Evolutionary conservation across 495 filamentous ascomycete species (phyloP).

Genomic region (Pseudoneurospora amorphoporcata): DNA sequence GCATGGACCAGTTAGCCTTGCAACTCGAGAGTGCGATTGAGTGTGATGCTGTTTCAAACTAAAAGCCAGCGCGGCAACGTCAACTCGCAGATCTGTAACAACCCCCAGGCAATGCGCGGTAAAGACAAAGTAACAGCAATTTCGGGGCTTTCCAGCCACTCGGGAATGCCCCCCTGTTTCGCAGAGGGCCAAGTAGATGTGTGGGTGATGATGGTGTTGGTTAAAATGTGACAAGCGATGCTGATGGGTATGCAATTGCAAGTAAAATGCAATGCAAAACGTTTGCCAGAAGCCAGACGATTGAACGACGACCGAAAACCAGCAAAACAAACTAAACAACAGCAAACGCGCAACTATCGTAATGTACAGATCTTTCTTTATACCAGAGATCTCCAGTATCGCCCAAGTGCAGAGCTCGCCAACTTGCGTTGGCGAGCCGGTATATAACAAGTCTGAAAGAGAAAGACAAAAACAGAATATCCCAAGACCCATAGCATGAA

Average conservation of each 20-base stretch:
- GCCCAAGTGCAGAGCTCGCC: constrained; percentile 24
- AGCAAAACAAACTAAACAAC: constrained; percentile 29
- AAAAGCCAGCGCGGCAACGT: constrained; percentile 16
- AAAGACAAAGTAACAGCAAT: not conserved
- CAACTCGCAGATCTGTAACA: constrained; percentile 20
- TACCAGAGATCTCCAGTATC: constrained; percentile 26
- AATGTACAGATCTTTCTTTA: constrained; percentile 34
- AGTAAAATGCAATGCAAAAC: constrained; percentile 19
- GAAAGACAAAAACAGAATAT: constrained; percentile 18
- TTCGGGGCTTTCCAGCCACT: not conserved
- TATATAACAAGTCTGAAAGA: constrained; percentile 32
- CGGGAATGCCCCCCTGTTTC: constrained; percentile 8
- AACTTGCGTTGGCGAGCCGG: constrained; percentile 28
- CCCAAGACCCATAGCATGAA: constrained; percentile 11
- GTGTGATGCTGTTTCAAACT: constrained; percentile 22
- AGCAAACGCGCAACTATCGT: constrained; percentile 29
- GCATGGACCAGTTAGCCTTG: not conserved
- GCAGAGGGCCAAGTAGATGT: constrained; percentile 5
- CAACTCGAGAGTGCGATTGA: constrained; percentile 10
- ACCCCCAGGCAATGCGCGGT: constrained; percentile 6
- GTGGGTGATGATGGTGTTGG: constrained; percentile 22
- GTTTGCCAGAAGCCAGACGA: constrained; percentile 29
- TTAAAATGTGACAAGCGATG: constrained; percentile 30
- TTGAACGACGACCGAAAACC: constrained; percentile 29
- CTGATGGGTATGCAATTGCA: constrained; percentile 19